A percentile compares a stretch with the other conserved stretches of the same genome.
These are phyloP conservation scores for Botrytis paeoniae DNA, from an alignment of 2,329 filamentous ascomycete species.

Conservation along the genomic window DNA sequence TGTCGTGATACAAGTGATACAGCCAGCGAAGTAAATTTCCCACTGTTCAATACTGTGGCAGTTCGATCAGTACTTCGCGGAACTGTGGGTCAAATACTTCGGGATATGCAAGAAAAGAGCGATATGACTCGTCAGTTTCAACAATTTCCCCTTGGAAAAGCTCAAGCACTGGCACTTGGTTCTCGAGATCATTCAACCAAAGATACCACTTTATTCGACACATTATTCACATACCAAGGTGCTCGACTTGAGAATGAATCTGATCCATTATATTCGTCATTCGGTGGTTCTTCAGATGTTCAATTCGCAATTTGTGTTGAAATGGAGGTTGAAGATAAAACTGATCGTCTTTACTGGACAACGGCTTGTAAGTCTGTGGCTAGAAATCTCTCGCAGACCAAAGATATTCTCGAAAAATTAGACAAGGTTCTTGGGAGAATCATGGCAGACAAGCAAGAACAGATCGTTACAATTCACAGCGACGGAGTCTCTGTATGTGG, in stretches of 20 bases:
- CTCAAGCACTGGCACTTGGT: conserved; percentile 51
- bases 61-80: conserved; percentile 73
- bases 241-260: conserved; percentile 33
- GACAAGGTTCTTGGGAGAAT: conserved; percentile 59
- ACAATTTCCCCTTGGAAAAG: conserved; percentile 72
- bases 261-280: conserved; percentile 30
- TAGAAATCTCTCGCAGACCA: conserved; percentile 46
- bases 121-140: conserved; percentile 66
- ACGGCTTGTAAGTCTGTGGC: conserved; percentile 63
- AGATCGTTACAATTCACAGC: conserved; percentile 53
- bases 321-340: conserved; percentile 59
- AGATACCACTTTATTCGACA: conserved; percentile 55
- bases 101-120: conserved; percentile 70
- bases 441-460: conserved; percentile 45
- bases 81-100: conserved; percentile 59
- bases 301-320: conserved; percentile 84
- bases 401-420: conserved; percentile 54
- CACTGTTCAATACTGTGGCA: conserved; percentile 87
- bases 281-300: conserved; percentile 58
- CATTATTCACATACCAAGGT: conserved; percentile 65
- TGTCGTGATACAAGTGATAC: conserved; percentile 72
- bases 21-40: conserved; percentile 69
- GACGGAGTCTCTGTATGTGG: conserved; percentile 62
- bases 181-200: conserved; percentile 23
- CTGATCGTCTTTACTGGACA: conserved; percentile 59